phyloP scores from a whole-genome alignment of 1,139 yeast species.

The Taiozyma onychis region DNA sequence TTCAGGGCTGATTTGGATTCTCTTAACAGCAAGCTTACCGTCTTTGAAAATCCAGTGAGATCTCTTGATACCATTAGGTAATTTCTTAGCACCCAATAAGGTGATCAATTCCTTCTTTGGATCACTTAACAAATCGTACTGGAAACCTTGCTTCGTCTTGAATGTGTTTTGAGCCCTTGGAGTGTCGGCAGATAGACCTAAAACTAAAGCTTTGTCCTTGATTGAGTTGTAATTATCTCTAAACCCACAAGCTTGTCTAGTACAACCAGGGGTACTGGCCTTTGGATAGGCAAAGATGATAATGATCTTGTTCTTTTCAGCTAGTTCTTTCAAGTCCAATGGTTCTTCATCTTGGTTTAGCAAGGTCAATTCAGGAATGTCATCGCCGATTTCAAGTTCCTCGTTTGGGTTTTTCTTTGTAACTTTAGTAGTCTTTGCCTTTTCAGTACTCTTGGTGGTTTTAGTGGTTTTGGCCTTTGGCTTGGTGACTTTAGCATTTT shows the following conservation, averaged over 20 bases:
- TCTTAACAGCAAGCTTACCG: conserved; percentile 62
- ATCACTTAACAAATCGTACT: conserved; percentile 73
- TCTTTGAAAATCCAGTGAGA: conserved; percentile 87
- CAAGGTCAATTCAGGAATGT: conserved; percentile 59
- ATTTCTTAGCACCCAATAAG: conserved; percentile 75
- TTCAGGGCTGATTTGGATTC: conserved; percentile 74
- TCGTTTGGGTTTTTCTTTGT: conserved; percentile 3
- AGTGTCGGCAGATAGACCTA: conserved; percentile 70
- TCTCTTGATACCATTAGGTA: conserved; percentile 63
- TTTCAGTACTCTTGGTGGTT: conserved; percentile 2
- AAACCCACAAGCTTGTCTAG: conserved; percentile 88
- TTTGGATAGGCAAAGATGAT: conserved; percentile 81
- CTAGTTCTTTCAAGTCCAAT: conserved; percentile 45
- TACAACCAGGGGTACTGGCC: conserved; percentile 95
- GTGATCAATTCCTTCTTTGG: conserved; percentile 66
- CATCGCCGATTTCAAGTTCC: conserved; percentile 55
- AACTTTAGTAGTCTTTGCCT: neutral
- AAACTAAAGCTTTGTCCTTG: conserved; percentile 45
- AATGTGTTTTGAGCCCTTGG: conserved; percentile 74
- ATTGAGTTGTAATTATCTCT: conserved; percentile 59
- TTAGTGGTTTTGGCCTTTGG: conserved; percentile 7
- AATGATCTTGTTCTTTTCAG: conserved; percentile 43
- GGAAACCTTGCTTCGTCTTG: conserved; percentile 63
- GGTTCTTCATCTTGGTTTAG: conserved; percentile 63
- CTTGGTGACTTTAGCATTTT: conserved; percentile 14